A percentile compares a stretch with the other conserved stretches of the same genome.
Conservation (phyloP, 2,329 filamentous ascomycete genomes). For the Monosporascus sp. region DNA sequence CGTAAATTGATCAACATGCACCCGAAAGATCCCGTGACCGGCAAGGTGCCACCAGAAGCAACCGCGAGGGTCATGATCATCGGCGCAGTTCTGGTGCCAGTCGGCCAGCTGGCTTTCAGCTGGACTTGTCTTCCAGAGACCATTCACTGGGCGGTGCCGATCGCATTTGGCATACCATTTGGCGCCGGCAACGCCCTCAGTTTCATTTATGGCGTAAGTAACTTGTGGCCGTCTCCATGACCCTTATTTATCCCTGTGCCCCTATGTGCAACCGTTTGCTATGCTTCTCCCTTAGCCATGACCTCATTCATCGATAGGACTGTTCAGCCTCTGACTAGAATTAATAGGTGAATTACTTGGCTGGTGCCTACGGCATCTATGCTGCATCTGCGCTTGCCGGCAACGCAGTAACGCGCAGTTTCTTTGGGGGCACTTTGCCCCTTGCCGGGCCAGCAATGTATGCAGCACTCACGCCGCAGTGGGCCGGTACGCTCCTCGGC, state of each 20-base stretch:
- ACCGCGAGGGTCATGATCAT: slow-evolving; percentile 77
- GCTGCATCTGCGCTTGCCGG: slow-evolving; percentile 75
- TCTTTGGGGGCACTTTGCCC: slow-evolving; percentile 73
- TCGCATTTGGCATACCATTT: slow-evolving; percentile 74
- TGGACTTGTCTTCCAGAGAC: slow-evolving; percentile 77
- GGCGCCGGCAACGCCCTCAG: slow-evolving; percentile 70
- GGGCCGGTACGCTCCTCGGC: slow-evolving; percentile 72
- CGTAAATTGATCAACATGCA: slow-evolving; percentile 74
- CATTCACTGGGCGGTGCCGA: slow-evolving; percentile 78
- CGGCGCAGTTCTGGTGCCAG: slow-evolving; percentile 65
- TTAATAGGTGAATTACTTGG: slow-evolving; percentile 64
- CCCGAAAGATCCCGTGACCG: slow-evolving; percentile 68
- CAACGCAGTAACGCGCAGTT: slow-evolving; percentile 67
- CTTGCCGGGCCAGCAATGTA: slow-evolving; percentile 73
- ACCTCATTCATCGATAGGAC: no score
- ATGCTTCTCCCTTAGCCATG: no score
- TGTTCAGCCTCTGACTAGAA: background rate
- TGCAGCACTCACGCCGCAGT: slow-evolving; percentile 61
- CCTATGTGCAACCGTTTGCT: no score
- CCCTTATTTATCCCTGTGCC: no score
- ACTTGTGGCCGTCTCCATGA: background rate
- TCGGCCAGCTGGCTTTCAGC: slow-evolving; percentile 80
- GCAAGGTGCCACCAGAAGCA: slow-evolving; percentile 69
- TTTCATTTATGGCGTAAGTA: slow-evolving; percentile 66
- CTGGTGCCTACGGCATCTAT: slow-evolving; percentile 74